These are phyloP conservation scores for Eragrostis tef DNA, from an alignment of 202 grass and related monocot genomes.

Conservation along the genomic window DNA sequence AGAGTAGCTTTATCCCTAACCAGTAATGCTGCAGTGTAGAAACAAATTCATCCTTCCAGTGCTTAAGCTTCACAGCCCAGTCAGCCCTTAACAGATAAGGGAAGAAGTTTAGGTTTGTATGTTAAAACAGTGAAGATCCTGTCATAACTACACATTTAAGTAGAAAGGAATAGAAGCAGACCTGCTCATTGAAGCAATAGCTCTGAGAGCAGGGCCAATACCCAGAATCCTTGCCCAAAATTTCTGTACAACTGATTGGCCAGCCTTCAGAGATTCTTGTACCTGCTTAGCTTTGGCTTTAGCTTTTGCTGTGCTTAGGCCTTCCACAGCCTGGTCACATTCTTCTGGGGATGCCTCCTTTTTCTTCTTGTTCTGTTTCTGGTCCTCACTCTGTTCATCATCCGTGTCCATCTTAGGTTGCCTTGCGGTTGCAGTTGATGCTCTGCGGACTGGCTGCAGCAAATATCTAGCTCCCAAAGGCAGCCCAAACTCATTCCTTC, in stretches of 20 bases:
- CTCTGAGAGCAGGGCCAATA: conserved; percentile 80
- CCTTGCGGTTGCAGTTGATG: conserved; percentile 64
- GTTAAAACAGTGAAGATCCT: conserved; percentile 31
- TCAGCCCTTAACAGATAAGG: conserved; percentile 68
- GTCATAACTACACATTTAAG: conserved; percentile 32
- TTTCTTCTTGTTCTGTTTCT: conserved; percentile 65
- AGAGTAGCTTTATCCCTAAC: conserved; percentile 86
- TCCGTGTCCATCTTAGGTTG: conserved; percentile 55
- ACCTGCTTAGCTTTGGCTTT: conserved; percentile 84
- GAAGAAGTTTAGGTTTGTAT: conserved; percentile 29
- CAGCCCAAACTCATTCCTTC: conserved; percentile 57
- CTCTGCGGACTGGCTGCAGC: conserved; percentile 57
- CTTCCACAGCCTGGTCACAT: conserved; percentile 97
- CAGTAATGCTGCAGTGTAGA: conserved; percentile 92
- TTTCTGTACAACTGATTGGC: conserved; percentile 63
- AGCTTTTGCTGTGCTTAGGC: conserved; percentile 83
- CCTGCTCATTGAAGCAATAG: conserved; percentile 97
- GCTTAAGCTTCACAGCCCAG: conserved; percentile 83
- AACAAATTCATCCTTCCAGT: conserved; percentile 91
- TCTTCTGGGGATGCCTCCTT: conserved; percentile 90
- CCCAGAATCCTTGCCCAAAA: conserved; percentile 84
- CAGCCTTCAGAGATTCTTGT: conserved; percentile 67
- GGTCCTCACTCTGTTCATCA: conserved; percentile 70
- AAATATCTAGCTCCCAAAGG: conserved; percentile 71
- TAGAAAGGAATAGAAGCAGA: conserved; percentile 49